Base-by-base conservation (phyloP, 305 asterid species). In the Rubia occidens region DNA sequence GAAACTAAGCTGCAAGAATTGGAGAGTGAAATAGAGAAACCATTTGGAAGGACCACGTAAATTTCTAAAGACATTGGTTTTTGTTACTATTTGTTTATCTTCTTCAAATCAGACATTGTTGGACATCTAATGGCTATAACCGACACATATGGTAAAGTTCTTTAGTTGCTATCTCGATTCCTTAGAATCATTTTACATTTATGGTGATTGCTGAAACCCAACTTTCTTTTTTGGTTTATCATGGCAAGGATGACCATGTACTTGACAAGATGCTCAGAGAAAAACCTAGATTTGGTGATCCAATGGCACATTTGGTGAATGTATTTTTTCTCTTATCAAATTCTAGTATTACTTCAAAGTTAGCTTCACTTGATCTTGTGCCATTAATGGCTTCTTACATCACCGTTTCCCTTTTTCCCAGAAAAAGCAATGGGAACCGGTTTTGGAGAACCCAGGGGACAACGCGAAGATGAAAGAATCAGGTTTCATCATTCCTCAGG, bases 241-340 rank as follows among this genome's bases (percentile, higher is more conserved):
- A 76, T 73, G 49, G 49, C 72, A 92, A 96, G 87, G 97, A 89
- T 78, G 98, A 89, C 72, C 84, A 90, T 40, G 96, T 88, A 37
- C 90, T 92, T 13, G 98, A 92, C 79, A 75, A 75, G 20, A 79
- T 83, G 93, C 82, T 89, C 78, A 89, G 85, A 86, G 98, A 88
- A 47, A 79, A 89, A 81, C 80, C 87, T 13, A 85, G 98, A 79
- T 92, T 88, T 88, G 97, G 96, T 74, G 98, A 93, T 74, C 98
- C 98, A 8, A 90, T 93, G 97, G 91, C 95, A 13, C 96, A 93
- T 77, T 81, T 93, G 78, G 97, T 83, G 59, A 87, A 85, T 90
- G 95, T 76, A 80, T 72, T 80, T 74, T 66, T 49, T 75, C 2
- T 4, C 3, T 4, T 32, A 54, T 74, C 54, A n/a, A 2, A 20